A percentile compares a stretch with the other conserved stretches of the same genome.
Evolutionary conservation across 225 moss, liverwort and hornwort species (phyloP).

Genomic region (Physcomitrium patens): DNA sequence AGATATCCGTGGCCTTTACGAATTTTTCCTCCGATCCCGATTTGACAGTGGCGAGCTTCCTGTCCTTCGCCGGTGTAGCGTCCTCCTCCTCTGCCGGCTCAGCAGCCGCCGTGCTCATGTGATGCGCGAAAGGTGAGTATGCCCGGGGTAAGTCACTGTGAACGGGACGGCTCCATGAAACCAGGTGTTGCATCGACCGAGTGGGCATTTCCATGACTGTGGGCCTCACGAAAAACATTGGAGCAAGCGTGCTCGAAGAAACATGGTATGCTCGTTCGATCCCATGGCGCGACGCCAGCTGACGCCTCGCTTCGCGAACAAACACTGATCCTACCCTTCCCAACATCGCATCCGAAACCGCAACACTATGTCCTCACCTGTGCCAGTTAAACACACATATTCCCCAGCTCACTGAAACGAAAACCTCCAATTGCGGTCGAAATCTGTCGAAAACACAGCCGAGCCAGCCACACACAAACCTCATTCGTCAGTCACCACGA

Average conservation of each 20-base stretch:
- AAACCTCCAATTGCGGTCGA: too few species aligned
- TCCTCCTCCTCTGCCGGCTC: slow-evolving; percentile 23
- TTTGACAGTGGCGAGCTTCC: neutral
- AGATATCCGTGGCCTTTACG: slow-evolving; percentile 35
- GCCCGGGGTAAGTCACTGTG: slow-evolving; percentile 26
- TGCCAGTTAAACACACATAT: neutral
- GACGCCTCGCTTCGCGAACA: slow-evolving; percentile 33
- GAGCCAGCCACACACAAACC: too few species aligned
- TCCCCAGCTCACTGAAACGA: neutral
- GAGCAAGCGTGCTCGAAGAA: neutral
- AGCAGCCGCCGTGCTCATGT: slow-evolving; percentile 50
- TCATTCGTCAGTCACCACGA: too few species aligned
- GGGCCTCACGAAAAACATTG: slow-evolving; percentile 29
- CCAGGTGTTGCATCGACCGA: slow-evolving; percentile 12
- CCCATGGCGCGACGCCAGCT: slow-evolving; percentile 27
- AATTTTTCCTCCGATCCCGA: neutral
- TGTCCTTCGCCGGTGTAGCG: neutral
- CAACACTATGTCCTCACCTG: neutral
- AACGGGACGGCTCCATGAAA: slow-evolving; percentile 26
- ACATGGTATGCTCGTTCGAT: slow-evolving; percentile 18
- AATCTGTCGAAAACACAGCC: too few species aligned
- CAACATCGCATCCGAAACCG: slow-evolving; percentile 38
- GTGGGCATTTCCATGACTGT: slow-evolving; percentile 21
- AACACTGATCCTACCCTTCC: slow-evolving; percentile 34
- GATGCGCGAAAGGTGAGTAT: slow-evolving; percentile 50